These are phyloP conservation scores for Cochlearia excelsa DNA, from an alignment of 345 rosid genomes.

Conservation along the genomic window DNA sequence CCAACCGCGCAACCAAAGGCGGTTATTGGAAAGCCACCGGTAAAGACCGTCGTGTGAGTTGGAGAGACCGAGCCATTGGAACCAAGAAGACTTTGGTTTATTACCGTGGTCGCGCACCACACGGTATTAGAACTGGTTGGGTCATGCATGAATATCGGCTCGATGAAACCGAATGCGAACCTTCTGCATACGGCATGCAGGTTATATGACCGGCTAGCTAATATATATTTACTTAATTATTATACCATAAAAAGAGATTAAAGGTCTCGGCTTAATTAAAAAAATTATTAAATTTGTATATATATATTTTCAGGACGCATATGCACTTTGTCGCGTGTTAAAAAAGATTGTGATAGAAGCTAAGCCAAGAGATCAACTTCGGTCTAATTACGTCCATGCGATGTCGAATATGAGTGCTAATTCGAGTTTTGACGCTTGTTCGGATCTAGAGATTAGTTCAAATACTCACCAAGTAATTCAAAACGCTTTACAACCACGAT, in stretches of 20 bases:
- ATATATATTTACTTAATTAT: no score
- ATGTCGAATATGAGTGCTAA: conserved; percentile 32
- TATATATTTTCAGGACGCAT: conserved; percentile 30
- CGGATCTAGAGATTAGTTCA: conserved; percentile 37
- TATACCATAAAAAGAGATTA: no score
- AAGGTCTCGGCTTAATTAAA: no score
- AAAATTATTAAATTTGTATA: no score
- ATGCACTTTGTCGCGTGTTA: conserved; percentile 42
- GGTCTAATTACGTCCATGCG: conserved; percentile 26
- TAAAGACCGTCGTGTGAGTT: conserved; percentile 37
- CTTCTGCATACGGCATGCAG: conserved; percentile 38
- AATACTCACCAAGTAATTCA: conserved; percentile 28
- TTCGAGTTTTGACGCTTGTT: conserved; percentile 35
- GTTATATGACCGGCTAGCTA: background rate
- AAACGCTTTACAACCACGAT: conserved; percentile 30
- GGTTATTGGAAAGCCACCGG: conserved; percentile 42
- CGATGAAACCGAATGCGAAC: conserved; percentile 35
- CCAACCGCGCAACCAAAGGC: conserved; percentile 41
- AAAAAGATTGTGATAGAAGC: conserved; percentile 36
- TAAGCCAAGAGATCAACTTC: conserved; percentile 37
- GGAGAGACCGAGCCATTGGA: conserved; percentile 37
- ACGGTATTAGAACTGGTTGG: conserved; percentile 41
- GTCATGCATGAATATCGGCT: conserved; percentile 43
- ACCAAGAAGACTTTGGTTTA: conserved; percentile 40
- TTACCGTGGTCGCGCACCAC: conserved; percentile 38